Evolutionary conservation across 257 asterid species (phyloP), one percentile per base, ranked within the genome.

Genomic region (Nicotiana undulata): DNA sequence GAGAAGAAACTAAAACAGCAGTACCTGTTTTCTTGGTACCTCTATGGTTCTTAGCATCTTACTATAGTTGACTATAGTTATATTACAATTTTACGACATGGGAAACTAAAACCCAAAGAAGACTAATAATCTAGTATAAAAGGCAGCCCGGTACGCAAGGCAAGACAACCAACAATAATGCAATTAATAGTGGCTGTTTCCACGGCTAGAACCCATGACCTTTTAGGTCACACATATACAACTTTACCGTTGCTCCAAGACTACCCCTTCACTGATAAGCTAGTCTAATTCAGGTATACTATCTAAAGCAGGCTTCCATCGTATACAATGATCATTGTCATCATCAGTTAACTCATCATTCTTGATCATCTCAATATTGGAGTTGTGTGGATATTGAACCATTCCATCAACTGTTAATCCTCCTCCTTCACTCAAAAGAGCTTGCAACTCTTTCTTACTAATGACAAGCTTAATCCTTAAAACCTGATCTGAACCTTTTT

Each of bases 381-480:
- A 10, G 61, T 16, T 78, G 9, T 80, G 28, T 78, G 75, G 85
- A 29, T 5, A 24, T 6, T 88, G 82, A 37, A 87, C 82, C 85
- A 88, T 75, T 31, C 87, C 88, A 75, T 88, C 86, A 28, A 85
- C 87, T 16, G 87, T 82, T 82, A 85, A 87, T 34, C 90, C 91
- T 66, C 86, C 96, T 75, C 86, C 96, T 75, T 88, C 77, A 61
- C 70, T 11, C 65, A 90, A 70, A 81, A 93, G 87, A 22, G 86
- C 91, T 83, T 86, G 88, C 79, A 92, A 88, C 82, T 92, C 92
- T 79, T 92, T 86, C 87, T 90, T 93, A 74, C 88, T 89, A 82
- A 93, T 89, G 51, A 93, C 84, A 37, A 93, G 82, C 92, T 93
- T 93, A 67, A 93, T 90, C 85, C 96, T 88, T 86, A 90, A 84